phyloP scores from a whole-genome alignment of 768 basidiomycete species.

The Lentinula detonsa region DNA sequence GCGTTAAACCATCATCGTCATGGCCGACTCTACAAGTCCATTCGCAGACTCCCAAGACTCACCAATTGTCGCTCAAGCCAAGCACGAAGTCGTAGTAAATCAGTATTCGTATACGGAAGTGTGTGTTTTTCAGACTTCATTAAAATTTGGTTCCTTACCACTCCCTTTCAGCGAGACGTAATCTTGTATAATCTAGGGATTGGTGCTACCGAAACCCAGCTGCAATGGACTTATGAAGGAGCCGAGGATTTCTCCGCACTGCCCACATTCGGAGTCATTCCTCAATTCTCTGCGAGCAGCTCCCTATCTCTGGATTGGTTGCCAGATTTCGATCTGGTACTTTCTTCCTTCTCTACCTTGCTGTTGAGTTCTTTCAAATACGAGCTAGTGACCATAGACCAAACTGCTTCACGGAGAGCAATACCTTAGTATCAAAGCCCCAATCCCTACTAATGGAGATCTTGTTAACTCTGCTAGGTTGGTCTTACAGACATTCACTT shows the following conservation, averaged over 20 bases:
- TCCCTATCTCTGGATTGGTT: slow-evolving; percentile 76
- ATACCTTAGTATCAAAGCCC: slow-evolving; percentile 79
- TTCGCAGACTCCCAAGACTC: slow-evolving; percentile 81
- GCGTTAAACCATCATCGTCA: neutral
- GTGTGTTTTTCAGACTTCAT: neutral
- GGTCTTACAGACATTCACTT: slow-evolving; percentile 7
- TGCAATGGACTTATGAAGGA: slow-evolving; percentile 89
- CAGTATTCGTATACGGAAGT: slow-evolving; percentile 76
- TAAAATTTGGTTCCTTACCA: neutral
- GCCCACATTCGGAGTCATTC: slow-evolving; percentile 94
- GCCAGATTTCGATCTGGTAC: slow-evolving; percentile 90
- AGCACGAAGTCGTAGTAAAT: slow-evolving; percentile 50
- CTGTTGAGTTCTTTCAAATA: neutral
- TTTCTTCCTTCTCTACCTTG: neutral
- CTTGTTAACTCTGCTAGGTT: slow-evolving; percentile 72
- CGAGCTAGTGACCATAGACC: slow-evolving; percentile 41
- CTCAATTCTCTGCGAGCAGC: slow-evolving; percentile 75
- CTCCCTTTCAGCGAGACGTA: slow-evolving; percentile 57
- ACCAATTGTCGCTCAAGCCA: slow-evolving; percentile 74
- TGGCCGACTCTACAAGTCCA: slow-evolving; percentile 21
- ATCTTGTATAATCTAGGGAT: slow-evolving; percentile 94
- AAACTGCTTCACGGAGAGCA: slow-evolving; percentile 99
- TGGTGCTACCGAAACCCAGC: slow-evolving; percentile 89
- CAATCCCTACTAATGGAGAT: slow-evolving; percentile 81
- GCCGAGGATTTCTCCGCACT: slow-evolving; percentile 81